These are phyloP conservation scores for Rhizopogon sp. DNA, from an alignment of 768 basidiomycete species.

Conservation along the genomic window DNA sequence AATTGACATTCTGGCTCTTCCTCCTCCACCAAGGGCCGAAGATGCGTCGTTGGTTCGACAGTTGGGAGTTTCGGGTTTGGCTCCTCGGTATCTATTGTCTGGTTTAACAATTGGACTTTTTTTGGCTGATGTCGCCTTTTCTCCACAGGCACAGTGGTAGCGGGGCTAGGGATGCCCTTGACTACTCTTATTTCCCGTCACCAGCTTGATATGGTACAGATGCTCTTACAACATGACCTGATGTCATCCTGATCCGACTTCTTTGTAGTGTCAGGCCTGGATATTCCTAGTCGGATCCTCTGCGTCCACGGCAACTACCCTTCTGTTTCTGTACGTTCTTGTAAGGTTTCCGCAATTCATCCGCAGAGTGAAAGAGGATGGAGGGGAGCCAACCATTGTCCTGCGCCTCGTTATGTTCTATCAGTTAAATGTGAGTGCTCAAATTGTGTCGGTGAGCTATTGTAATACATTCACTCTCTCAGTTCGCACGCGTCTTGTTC, in stretches of 20 bases:
- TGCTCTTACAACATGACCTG: conserved; percentile 1
- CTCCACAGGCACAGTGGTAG: conserved; percentile 51
- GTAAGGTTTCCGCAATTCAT: conserved; percentile 69
- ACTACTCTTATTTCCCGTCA: conserved; percentile 56
- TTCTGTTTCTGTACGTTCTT: conserved; percentile 70
- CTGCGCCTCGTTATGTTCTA: conserved; percentile 71
- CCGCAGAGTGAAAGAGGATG: conserved; percentile 62
- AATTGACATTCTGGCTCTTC: conserved; percentile 81
- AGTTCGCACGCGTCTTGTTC: conserved; percentile 71
- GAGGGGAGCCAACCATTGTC: conserved; percentile 71
- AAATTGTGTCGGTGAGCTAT: conserved; percentile 1
- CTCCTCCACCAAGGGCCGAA: conserved; percentile 71
- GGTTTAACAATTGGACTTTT: background rate
- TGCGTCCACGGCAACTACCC: conserved; percentile 60
- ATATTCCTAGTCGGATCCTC: conserved; percentile 71
- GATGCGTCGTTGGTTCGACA: conserved; percentile 72
- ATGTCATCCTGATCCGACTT: conserved; percentile 7
- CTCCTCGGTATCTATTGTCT: conserved; percentile 44
- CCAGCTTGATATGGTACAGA: conserved; percentile 51
- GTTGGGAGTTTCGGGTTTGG: conserved; percentile 77
- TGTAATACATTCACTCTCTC: background rate
- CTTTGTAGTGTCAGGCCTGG: conserved; percentile 59
- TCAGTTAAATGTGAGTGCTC: conserved; percentile 62
- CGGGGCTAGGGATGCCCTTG: conserved; percentile 68
- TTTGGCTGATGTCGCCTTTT: conserved; percentile 11